Evolutionary conservation across 768 basidiomycete genomes (phyloP).

Genomic region (Suillus cothurnatus): DNA sequence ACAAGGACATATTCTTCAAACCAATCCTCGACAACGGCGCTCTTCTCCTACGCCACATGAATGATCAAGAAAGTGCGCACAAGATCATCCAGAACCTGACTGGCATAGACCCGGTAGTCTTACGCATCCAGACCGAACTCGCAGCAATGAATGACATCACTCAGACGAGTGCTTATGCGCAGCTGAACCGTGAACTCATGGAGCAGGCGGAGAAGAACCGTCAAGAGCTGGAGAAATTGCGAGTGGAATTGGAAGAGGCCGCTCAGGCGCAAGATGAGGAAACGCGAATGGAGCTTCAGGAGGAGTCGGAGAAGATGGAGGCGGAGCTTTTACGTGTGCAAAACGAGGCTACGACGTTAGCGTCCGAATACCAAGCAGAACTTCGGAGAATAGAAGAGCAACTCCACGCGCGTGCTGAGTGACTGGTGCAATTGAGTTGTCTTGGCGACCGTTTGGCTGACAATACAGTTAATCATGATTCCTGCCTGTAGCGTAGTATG

Average conservation of each 20-base stretch:
- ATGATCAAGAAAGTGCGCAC: slow-evolving; percentile 46
- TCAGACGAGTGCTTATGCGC: slow-evolving; percentile 56
- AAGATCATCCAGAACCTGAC: slow-evolving; percentile 46
- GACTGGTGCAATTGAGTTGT: slow-evolving; percentile 21
- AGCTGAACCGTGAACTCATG: slow-evolving; percentile 51
- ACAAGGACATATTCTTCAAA: slow-evolving; percentile 49
- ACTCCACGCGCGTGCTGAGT: slow-evolving; percentile 33
- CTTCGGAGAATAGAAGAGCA: slow-evolving; percentile 37
- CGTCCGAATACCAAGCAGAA: slow-evolving; percentile 36
- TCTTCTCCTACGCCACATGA: slow-evolving; percentile 43
- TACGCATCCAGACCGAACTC: slow-evolving; percentile 59
- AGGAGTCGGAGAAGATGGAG: slow-evolving; percentile 38
- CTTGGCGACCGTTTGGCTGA: slow-evolving; percentile 16
- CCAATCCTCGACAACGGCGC: slow-evolving; percentile 50
- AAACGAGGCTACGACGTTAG: slow-evolving; percentile 32
- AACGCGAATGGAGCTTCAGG: slow-evolving; percentile 45
- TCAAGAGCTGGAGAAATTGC: slow-evolving; percentile 48
- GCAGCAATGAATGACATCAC: slow-evolving; percentile 48
- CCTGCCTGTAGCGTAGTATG: slow-evolving; percentile 18
- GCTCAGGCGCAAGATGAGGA: slow-evolving; percentile 48
- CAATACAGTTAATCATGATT: slow-evolving; percentile 5
- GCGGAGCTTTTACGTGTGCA: slow-evolving; percentile 30
- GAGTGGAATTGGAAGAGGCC: slow-evolving; percentile 49
- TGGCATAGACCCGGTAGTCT: slow-evolving; percentile 40
- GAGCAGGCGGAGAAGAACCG: slow-evolving; percentile 47